Evolutionary conservation across 2,329 filamentous ascomycete species (phyloP).

Genomic region (Cadophora luteo-olivacea): DNA sequence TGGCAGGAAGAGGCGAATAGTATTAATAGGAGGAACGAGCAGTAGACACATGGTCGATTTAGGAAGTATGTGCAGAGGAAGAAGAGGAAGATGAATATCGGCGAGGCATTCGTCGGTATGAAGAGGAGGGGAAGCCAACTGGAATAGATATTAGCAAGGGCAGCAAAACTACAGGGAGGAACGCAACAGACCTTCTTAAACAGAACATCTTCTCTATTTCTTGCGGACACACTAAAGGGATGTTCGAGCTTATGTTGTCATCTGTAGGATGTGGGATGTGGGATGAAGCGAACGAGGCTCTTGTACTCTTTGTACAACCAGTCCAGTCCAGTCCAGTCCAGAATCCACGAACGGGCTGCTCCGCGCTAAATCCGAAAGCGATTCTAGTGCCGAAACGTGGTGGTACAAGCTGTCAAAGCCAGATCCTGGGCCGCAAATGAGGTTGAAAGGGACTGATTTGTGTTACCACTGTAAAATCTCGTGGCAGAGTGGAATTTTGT

Average conservation of each 20-base stretch:
- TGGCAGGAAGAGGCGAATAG: constrained; percentile 92
- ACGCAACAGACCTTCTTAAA: constrained; percentile 58
- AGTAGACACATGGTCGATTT: constrained; percentile 97
- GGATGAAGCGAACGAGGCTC: constrained; percentile 10
- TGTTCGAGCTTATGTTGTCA: constrained; percentile 36
- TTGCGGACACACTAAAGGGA: constrained; percentile 21
- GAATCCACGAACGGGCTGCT: not conserved
- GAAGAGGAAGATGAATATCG: constrained; percentile 85
- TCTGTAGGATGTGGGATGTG: constrained; percentile 23
- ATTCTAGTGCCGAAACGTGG: not conserved
- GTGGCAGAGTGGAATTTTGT: constrained; percentile 19
- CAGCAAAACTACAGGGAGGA: constrained; percentile 1
- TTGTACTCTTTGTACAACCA: not conserved
- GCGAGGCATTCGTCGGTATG: constrained; percentile 85
- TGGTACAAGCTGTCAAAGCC: constrained; percentile 9
- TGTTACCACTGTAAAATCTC: constrained; percentile 3
- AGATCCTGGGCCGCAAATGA: not conserved
- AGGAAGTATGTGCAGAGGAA: constrained; percentile 95
- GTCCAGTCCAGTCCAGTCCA: not conserved
- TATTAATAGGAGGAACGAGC: constrained; percentile 92
- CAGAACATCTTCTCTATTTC: constrained; percentile 61
- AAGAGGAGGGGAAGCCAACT: constrained; percentile 90
- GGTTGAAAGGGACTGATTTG: not conserved
- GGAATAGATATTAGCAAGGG: constrained; percentile 32
- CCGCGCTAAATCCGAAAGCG: constrained; percentile 6